Evolutionary conservation across 129 eudicot species (phyloP).

Genomic region (Artemisia argyi): DNA sequence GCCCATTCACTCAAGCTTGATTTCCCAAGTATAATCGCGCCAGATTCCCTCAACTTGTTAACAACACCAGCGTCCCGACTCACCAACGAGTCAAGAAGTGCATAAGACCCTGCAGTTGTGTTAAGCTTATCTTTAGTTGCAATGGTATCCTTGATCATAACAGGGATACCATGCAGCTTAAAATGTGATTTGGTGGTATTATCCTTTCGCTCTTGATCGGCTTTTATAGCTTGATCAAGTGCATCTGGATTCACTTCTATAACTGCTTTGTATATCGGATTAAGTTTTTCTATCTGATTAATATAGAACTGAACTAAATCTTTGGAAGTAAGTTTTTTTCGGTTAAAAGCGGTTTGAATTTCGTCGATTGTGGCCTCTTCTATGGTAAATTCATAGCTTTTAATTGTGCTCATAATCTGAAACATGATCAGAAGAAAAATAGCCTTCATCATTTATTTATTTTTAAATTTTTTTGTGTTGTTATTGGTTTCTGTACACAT

Average conservation of each 20-base stretch:
- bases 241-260: constrained; percentile 74
- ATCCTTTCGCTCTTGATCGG: constrained; percentile 42
- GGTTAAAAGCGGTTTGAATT: constrained; percentile 41
- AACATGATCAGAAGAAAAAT: not conserved
- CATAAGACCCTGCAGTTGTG: constrained; percentile 60
- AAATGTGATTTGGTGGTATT: constrained; percentile 8
- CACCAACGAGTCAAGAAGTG: constrained; percentile 51
- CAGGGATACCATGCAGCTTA: constrained; percentile 52
- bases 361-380: constrained; percentile 45
- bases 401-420: not conserved
- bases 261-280: constrained; percentile 47
- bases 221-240: constrained; percentile 37
- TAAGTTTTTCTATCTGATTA: constrained; percentile 36
- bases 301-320: constrained; percentile 49
- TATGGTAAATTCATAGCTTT: constrained; percentile 24
- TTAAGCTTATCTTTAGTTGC: constrained; percentile 65
- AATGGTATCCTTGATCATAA: constrained; percentile 62
- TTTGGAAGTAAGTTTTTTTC: constrained; percentile 53
- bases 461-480: no score
- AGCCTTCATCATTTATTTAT: not conserved
- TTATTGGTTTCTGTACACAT: no score
- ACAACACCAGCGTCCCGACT: constrained; percentile 63
- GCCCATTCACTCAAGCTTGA: not conserved
- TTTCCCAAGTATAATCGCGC: constrained; percentile 37
- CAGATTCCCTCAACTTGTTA: not conserved